A percentile compares a stretch with the other conserved stretches of the same genome.
phyloP scores from a whole-genome alignment of 2,329 filamentous ascomycete genomes.

The Colletotrichum acutatum region DNA sequence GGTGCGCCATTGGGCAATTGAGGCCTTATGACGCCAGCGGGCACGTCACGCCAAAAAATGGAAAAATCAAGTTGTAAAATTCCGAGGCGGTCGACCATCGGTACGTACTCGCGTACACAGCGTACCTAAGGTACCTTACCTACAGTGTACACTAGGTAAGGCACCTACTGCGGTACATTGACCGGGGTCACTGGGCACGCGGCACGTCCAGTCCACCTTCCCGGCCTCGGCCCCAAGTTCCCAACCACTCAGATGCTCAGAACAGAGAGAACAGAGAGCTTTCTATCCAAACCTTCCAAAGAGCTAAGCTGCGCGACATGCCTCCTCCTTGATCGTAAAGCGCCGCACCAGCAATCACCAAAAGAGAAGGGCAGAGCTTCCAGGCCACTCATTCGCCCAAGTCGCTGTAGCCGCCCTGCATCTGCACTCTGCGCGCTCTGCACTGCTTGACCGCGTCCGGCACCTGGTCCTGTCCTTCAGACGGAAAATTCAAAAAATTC shows the following conservation, averaged over 20 bases:
- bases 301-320: background rate
- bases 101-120: too few relatives aligned
- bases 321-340: background rate
- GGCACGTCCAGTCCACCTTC: constrained; percentile 1
- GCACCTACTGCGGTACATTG: too few relatives aligned
- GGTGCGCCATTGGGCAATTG: constrained; percentile 33
- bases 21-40: constrained; percentile 35
- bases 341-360: background rate
- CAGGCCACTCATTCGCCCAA: background rate
- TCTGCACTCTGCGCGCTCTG: background rate
- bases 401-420: too few relatives aligned
- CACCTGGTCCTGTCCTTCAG: background rate
- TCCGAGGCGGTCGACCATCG: constrained; percentile 5
- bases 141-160: too few relatives aligned
- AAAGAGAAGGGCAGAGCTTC: background rate
- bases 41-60: constrained; percentile 36
- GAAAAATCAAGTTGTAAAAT: constrained; percentile 19
- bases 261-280: too few relatives aligned
- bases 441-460: too few relatives aligned
- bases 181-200: background rate
- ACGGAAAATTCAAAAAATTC: background rate
- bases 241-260: background rate
- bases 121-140: too few relatives aligned
- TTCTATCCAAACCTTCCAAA: too few relatives aligned
- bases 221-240: background rate